Percentiles rank a stretch among this genome's conserved stretches.
Evolutionary conservation across 2,329 filamentous ascomycete genomes (phyloP).

Genomic region (Aspergillus fumigatiaffinis): DNA sequence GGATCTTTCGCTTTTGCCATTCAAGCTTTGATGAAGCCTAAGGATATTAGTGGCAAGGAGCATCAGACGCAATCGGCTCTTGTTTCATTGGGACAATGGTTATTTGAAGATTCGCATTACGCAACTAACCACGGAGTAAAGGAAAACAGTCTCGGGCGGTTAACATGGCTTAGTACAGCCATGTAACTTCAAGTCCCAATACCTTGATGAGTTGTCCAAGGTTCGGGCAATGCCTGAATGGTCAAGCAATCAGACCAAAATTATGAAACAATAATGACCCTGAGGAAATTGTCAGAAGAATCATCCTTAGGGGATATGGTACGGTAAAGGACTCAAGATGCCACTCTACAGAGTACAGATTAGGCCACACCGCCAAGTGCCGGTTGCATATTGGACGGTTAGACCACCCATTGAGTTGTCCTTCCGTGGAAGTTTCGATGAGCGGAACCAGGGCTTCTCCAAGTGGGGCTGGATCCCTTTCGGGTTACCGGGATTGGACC

Average conservation of each 20-base stretch:
- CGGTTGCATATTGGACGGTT: neutral
- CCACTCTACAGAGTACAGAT: no score
- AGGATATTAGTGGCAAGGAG: neutral
- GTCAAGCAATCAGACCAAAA: neutral
- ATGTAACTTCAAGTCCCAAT: neutral
- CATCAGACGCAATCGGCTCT: neutral
- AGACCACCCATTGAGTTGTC: neutral
- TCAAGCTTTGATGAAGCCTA: neutral
- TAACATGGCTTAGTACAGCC: neutral
- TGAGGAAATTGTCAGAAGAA: neutral
- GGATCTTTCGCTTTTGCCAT: neutral
- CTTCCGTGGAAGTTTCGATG: slow-evolving; percentile 24
- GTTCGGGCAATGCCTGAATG: neutral
- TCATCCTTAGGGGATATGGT: neutral
- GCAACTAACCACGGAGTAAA: neutral
- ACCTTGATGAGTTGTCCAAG: neutral
- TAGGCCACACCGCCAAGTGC: neutral
- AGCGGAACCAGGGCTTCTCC: slow-evolving; percentile 20
- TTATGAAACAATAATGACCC: neutral
- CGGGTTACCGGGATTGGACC: slow-evolving; percentile 19
- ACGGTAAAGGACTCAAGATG: neutral
- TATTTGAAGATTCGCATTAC: neutral
- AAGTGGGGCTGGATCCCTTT: slow-evolving; percentile 8
- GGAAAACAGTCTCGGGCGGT: neutral
- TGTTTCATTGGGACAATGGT: neutral